Evolutionary conservation across 169 alveolate species (phyloP).

Genomic region (Plasmodium sp.): DNA sequence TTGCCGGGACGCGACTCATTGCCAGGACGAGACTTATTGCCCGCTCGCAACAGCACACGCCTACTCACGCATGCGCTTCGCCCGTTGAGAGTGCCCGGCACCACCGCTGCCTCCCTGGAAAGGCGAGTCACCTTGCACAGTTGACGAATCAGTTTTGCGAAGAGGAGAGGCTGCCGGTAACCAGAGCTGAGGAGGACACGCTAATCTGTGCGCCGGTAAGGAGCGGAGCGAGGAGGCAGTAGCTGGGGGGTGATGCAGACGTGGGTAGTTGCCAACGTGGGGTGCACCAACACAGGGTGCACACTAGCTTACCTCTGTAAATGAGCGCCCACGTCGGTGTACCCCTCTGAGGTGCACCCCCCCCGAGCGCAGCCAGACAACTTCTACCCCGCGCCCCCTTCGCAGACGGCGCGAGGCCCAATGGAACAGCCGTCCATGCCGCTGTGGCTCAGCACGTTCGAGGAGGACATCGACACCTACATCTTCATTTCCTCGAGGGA

Average conservation of each 20-base stretch:
- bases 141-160: background rate
- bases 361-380: background rate
- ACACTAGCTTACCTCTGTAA: background rate
- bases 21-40: background rate
- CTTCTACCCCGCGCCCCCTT: background rate
- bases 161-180: background rate
- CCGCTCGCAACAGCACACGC: background rate
- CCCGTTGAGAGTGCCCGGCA: background rate
- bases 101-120: background rate
- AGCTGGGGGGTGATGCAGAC: background rate
- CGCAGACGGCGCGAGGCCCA: background rate
- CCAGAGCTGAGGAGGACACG: background rate
- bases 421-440: constrained; percentile 76
- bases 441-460: constrained; percentile 85
- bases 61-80: background rate
- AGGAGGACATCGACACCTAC: constrained; percentile 85
- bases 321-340: background rate
- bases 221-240: background rate
- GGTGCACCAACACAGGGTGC: background rate
- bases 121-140: background rate
- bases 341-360: background rate
- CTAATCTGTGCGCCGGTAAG: background rate
- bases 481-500: constrained; percentile 85
- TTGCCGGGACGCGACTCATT: background rate
- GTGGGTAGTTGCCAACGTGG: background rate